Percentiles rank a stretch among this genome's conserved stretches.
phyloP scores from a whole-genome alignment of 768 basidiomycete species.

The Saitozyma podzolica region DNA sequence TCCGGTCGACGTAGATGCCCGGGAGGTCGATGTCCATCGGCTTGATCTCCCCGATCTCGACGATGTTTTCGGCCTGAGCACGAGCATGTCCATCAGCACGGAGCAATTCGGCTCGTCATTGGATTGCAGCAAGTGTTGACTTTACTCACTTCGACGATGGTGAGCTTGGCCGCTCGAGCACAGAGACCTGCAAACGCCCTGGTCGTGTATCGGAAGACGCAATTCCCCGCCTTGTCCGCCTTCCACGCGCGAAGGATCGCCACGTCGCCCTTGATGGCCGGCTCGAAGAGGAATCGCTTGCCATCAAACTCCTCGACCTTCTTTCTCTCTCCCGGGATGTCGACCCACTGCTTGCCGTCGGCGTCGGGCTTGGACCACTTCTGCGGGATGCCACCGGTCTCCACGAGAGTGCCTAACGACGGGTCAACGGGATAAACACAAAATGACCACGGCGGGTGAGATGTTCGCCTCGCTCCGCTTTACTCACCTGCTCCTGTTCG shows the following conservation, averaged over 20 bases:
- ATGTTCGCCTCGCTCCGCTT: background rate
- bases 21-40: slow-evolving; percentile 49
- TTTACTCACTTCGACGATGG: slow-evolving; percentile 46
- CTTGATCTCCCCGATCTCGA: slow-evolving; percentile 46
- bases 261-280: slow-evolving; percentile 49
- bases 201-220: slow-evolving; percentile 51
- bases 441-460: background rate
- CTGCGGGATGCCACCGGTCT: slow-evolving; percentile 47
- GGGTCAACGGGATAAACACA: background rate
- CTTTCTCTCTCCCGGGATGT: slow-evolving; percentile 41
- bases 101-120: background rate
- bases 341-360: slow-evolving; percentile 35
- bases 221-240: slow-evolving; percentile 51
- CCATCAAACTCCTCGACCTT: slow-evolving; percentile 35
- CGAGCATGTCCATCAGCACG: background rate
- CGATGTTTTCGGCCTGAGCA: slow-evolving; percentile 47
- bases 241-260: slow-evolving; percentile 49
- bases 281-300: slow-evolving; percentile 45
- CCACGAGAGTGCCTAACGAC: slow-evolving; percentile 37
- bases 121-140: background rate
- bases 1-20: slow-evolving; percentile 49
- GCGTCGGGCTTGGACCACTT: slow-evolving; percentile 25
- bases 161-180: slow-evolving; percentile 44
- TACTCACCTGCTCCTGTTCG: slow-evolving; percentile 42
- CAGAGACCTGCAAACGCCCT: slow-evolving; percentile 42